phyloP scores from a whole-genome alignment of 305 asterid genomes.

The Fraxinus angustifolia region DNA sequence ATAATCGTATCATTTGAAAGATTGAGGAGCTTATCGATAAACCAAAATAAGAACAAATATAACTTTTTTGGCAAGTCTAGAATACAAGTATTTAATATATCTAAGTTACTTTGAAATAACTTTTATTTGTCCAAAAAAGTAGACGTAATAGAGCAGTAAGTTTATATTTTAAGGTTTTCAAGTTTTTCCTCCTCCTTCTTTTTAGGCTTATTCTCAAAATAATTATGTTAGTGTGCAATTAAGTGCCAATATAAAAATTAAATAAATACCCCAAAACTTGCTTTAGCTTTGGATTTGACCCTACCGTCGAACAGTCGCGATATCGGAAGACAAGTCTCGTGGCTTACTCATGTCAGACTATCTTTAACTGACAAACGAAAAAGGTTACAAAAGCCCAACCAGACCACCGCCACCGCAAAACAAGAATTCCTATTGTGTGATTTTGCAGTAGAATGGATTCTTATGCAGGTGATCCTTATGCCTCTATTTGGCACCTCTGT shows the following conservation, averaged over 20 bases:
- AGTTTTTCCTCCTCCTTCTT: not conserved
- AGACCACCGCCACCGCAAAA: not conserved
- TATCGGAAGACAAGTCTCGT: not conserved
- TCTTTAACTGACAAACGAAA: not conserved
- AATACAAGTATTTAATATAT: not conserved
- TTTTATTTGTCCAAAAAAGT: not conserved
- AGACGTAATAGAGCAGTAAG: not conserved
- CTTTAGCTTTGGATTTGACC: not conserved
- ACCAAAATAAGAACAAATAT: not conserved
- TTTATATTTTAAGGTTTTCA: not conserved
- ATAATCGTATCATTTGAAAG: not conserved
- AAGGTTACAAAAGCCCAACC: not conserved
- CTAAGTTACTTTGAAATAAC: not conserved
- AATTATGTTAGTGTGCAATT: not conserved
- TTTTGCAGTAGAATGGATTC: not conserved
- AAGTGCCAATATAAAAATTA: not conserved
- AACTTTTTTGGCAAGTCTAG: not conserved
- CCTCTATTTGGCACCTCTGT: constrained; percentile 1
- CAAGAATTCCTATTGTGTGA: not conserved
- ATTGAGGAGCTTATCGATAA: not conserved
- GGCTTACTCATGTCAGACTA: not conserved
- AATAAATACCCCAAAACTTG: not conserved
- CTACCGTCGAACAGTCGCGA: not conserved
- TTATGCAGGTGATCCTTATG: not conserved
- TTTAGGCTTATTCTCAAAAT: not conserved